Conservation (phyloP, 2,329 filamentous ascomycete genomes). For the Trichoderma pleuroti region DNA sequence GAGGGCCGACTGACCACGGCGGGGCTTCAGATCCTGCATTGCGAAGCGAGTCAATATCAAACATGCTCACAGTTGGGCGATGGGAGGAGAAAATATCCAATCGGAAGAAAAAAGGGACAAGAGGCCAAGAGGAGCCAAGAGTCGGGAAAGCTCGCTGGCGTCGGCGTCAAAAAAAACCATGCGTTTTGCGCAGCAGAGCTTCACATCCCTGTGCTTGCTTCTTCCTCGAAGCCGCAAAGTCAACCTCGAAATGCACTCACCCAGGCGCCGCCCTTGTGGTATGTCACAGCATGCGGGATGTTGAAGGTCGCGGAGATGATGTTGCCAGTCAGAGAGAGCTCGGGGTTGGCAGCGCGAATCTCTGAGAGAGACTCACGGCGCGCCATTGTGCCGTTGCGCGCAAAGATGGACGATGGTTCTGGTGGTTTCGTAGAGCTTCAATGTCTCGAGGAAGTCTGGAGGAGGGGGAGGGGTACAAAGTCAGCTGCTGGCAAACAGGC, state of each 20-base stretch:
- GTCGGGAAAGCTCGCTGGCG: not conserved
- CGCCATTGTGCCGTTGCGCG: conserved; percentile 36
- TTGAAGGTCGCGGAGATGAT: conserved; percentile 65
- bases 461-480: conserved; percentile 18
- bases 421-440: not conserved
- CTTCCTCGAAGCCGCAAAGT: not conserved
- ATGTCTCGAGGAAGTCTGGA: conserved; percentile 9
- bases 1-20: conserved; percentile 84
- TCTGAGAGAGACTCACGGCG: conserved; percentile 52
- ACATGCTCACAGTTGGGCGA: not conserved
- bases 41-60: not conserved
- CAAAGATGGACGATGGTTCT: not conserved
- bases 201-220: not conserved
- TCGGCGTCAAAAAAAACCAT: not conserved
- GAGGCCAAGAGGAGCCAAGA: not conserved
- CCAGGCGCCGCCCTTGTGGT: conserved; percentile 58
- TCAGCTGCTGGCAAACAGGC: conserved; percentile 1
- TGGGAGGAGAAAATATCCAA: not conserved
- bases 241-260: conserved; percentile 38
- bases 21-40: conserved; percentile 66
- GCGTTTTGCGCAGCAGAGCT: not conserved
- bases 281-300: conserved; percentile 57
- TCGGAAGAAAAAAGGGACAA: not conserved
- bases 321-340: conserved; percentile 58
- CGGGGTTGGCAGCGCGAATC: conserved; percentile 53